These are phyloP conservation scores for Globisporangium sylvaticum DNA, from an alignment of 352 stramenopile genomes.

Conservation along the genomic window DNA sequence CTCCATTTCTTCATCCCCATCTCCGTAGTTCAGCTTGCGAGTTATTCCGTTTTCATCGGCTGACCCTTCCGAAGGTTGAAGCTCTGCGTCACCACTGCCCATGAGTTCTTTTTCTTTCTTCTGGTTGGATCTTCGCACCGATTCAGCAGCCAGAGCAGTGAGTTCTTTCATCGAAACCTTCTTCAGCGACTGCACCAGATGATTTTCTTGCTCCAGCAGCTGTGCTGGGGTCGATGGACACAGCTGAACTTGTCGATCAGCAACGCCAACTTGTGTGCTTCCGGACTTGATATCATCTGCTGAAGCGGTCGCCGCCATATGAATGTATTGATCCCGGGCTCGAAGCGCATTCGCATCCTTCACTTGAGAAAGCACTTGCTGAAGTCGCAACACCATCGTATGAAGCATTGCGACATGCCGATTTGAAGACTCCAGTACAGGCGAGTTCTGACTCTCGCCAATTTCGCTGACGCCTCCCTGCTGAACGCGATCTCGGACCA, in stretches of 20 bases:
- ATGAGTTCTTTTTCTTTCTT: conserved; percentile 16
- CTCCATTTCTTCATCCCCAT: conserved; percentile 16
- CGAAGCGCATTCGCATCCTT: conserved; percentile 33
- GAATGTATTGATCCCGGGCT: conserved; percentile 30
- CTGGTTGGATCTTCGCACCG: conserved; percentile 23
- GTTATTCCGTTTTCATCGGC: not conserved
- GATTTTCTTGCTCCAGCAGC: conserved; percentile 32
- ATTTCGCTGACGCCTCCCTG: conserved; percentile 19
- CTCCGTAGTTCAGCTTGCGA: conserved; percentile 19
- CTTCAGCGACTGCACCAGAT: conserved; percentile 44
- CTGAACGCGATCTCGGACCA: conserved; percentile 22
- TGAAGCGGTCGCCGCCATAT: conserved; percentile 22
- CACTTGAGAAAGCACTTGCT: conserved; percentile 27
- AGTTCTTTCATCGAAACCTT: conserved; percentile 50
- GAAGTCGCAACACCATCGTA: conserved; percentile 31
- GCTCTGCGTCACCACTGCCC: not conserved
- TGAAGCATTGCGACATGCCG: conserved; percentile 28
- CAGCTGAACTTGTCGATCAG: conserved; percentile 19
- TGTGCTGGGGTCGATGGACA: conserved; percentile 43
- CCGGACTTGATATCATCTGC: not conserved
- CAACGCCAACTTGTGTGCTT: conserved; percentile 7
- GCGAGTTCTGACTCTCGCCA: conserved; percentile 10
- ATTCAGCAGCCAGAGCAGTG: conserved; percentile 26
- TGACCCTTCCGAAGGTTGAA: not conserved
- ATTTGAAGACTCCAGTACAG: conserved; percentile 19